phyloP scores from a whole-genome alignment of 441 rosid genomes.

The Gossypium davidsonii region DNA sequence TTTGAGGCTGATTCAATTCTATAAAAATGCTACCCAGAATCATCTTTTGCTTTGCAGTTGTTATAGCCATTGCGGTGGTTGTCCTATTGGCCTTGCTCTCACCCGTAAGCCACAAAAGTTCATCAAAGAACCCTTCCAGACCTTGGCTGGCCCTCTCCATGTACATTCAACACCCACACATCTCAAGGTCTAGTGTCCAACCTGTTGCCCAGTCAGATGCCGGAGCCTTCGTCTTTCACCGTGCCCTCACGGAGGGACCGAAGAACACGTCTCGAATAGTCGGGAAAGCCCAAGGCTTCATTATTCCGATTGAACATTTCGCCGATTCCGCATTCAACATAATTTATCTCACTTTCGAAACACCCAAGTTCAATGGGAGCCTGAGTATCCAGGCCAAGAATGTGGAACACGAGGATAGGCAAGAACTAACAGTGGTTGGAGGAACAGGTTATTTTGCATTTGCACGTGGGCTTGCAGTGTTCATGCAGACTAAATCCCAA shows the following conservation, averaged over 20 bases:
- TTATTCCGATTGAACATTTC: slow-evolving; percentile 52
- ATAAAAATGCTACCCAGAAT: slow-evolving; percentile 51
- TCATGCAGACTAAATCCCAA: slow-evolving; percentile 10
- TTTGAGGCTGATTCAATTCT: not conserved
- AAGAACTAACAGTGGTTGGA: slow-evolving; percentile 57
- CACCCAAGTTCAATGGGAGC: slow-evolving; percentile 51
- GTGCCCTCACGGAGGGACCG: slow-evolving; percentile 56
- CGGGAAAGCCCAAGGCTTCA: slow-evolving; percentile 77
- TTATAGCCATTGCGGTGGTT: slow-evolving; percentile 39
- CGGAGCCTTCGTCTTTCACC: slow-evolving; percentile 60
- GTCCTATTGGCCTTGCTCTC: slow-evolving; percentile 55
- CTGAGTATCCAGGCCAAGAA: slow-evolving; percentile 53
- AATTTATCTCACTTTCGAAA: slow-evolving; percentile 56
- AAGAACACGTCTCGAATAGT: slow-evolving; percentile 55
- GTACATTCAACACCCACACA: slow-evolving; percentile 53
- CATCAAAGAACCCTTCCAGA: slow-evolving; percentile 10
- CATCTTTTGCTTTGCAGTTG: slow-evolving; percentile 47
- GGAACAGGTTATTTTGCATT: slow-evolving; percentile 84
- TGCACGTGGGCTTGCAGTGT: slow-evolving; percentile 65
- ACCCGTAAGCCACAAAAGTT: slow-evolving; percentile 35
- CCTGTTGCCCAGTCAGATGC: slow-evolving; percentile 10
- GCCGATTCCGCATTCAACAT: slow-evolving; percentile 59
- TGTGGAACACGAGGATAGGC: slow-evolving; percentile 27
- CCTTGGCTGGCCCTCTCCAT: slow-evolving; percentile 59
- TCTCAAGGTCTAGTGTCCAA: slow-evolving; percentile 15